Conservation (phyloP, 345 rosid genomes). For the Eucalyptus rudis region DNA sequence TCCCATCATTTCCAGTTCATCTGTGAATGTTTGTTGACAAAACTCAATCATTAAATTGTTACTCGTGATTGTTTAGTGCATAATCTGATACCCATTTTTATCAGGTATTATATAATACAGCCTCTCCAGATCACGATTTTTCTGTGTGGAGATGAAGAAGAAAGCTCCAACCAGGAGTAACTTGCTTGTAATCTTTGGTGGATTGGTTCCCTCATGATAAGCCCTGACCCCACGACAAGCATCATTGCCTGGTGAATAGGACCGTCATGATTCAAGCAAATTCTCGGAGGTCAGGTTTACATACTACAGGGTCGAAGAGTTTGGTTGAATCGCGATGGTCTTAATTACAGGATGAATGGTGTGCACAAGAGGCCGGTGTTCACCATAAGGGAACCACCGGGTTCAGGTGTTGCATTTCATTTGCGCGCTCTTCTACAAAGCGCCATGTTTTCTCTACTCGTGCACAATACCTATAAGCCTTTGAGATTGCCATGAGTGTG, state of each 20-base stretch:
- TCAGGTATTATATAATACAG: background rate
- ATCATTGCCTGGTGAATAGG: background rate
- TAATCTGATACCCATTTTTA: background rate
- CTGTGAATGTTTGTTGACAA: background rate
- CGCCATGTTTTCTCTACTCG: background rate
- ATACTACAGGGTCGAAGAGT: background rate
- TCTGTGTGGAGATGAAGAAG: background rate
- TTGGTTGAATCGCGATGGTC: background rate
- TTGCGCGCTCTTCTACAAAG: background rate
- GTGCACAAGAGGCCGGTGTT: background rate
- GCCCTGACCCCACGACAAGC: background rate
- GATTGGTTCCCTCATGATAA: background rate
- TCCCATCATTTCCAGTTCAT: background rate
- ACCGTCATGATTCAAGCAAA: background rate
- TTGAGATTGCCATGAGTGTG: background rate
- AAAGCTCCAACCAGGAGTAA: background rate
- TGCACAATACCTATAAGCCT: background rate
- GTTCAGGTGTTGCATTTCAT: background rate
- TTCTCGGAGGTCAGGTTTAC: background rate
- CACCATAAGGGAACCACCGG: background rate
- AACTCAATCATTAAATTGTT: background rate
- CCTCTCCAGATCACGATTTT: background rate
- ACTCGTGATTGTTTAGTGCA: background rate
- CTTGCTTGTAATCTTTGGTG: background rate
- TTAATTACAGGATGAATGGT: background rate